Percentiles rank a stretch among this genome's conserved stretches.
Conservation (phyloP, 345 rosid genomes). For the Ceriops tagal region DNA sequence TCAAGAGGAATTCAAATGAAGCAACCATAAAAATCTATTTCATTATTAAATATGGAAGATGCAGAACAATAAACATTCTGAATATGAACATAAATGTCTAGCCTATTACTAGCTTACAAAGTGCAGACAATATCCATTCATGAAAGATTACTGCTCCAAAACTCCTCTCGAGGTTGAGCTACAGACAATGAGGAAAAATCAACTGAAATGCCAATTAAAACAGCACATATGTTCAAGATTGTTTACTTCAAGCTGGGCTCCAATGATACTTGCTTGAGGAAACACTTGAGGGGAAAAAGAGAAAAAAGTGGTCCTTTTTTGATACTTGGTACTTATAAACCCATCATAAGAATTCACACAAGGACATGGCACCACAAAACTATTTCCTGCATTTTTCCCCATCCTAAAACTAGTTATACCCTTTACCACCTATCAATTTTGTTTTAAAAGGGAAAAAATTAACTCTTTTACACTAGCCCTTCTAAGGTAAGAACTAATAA, state of each 20-base stretch:
- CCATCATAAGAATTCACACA: neutral
- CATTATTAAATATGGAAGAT: no score
- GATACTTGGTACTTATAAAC: no score
- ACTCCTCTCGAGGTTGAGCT: no score
- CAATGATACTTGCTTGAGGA: neutral
- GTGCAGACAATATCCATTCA: no score
- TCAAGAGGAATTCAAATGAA: no score
- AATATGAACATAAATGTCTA: neutral
- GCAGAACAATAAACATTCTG: neutral
- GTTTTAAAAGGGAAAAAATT: neutral
- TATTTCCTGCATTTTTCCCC: constrained; percentile 14
- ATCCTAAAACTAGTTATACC: neutral
- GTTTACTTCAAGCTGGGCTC: neutral
- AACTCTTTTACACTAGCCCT: constrained; percentile 8
- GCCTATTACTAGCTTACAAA: no score
- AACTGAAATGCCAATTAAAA: neutral
- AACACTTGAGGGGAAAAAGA: no score
- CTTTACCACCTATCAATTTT: neutral
- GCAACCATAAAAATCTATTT: no score
- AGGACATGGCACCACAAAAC: no score
- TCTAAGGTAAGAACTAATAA: constrained; percentile 24
- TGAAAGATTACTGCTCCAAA: no score
- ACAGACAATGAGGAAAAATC: neutral
- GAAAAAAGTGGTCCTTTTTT: no score
- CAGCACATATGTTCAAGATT: neutral